Evolutionary conservation across 2,329 filamentous ascomycete genomes (phyloP).

Genomic region (Onygenales sp.): DNA sequence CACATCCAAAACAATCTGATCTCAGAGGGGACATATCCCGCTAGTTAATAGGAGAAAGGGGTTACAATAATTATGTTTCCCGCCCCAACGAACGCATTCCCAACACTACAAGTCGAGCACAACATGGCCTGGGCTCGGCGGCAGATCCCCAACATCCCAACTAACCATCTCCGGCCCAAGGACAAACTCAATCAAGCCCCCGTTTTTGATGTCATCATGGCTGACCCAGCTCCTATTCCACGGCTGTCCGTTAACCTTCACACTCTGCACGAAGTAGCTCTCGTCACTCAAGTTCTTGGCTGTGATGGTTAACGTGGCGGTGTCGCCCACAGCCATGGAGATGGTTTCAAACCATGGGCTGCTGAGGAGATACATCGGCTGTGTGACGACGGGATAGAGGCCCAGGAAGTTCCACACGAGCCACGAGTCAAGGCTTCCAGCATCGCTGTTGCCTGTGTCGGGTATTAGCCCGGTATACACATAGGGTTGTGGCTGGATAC

Average conservation of each 20-base stretch:
- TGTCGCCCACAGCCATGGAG: constrained; percentile 23
- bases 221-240: constrained; percentile 49
- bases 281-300: constrained; percentile 35
- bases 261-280: constrained; percentile 44
- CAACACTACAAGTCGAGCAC: constrained; percentile 12
- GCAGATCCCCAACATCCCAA: constrained; percentile 44
- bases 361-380: constrained; percentile 38
- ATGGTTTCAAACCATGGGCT: constrained; percentile 37
- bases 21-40: too few relatives aligned
- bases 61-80: too few relatives aligned
- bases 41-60: too few relatives aligned
- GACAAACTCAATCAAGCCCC: constrained; percentile 41
- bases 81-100: too few relatives aligned
- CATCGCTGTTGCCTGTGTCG: constrained; percentile 33
- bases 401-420: constrained; percentile 43
- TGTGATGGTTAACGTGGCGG: constrained; percentile 36
- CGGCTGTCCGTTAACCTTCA: constrained; percentile 43
- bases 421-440: constrained; percentile 42
- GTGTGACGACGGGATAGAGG: constrained; percentile 39
- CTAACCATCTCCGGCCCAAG: constrained; percentile 25
- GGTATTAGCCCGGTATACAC: too few relatives aligned
- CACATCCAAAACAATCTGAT: too few relatives aligned
- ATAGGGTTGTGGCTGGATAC: neutral
- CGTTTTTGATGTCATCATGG: constrained; percentile 39
- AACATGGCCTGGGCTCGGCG: constrained; percentile 38